Percentiles rank a stretch among this genome's conserved stretches.
phyloP scores from a whole-genome alignment of 1,284 basidiomycete species.

The Trametes versicolor region DNA sequence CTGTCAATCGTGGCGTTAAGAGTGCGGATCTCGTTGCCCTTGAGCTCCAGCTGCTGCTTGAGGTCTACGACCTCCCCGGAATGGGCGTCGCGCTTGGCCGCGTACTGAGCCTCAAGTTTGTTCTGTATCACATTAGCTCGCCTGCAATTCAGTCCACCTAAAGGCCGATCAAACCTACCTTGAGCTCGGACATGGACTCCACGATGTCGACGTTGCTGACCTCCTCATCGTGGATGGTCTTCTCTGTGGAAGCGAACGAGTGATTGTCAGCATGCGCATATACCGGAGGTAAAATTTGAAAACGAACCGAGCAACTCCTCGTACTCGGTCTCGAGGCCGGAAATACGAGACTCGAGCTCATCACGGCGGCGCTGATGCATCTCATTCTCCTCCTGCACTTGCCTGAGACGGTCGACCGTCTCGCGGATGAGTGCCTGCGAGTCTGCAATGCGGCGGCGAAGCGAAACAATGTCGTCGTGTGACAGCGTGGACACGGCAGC shows the following conservation, averaged over 20 bases:
- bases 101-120: slow-evolving; percentile 95
- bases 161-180: slow-evolving; percentile 61
- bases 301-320: slow-evolving; percentile 91
- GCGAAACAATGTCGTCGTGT: slow-evolving; percentile 80
- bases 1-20: slow-evolving; percentile 91
- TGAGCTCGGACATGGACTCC: slow-evolving; percentile 89
- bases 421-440: slow-evolving; percentile 89
- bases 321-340: slow-evolving; percentile 90
- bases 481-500: slow-evolving; percentile 66
- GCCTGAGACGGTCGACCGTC: slow-evolving; percentile 89
- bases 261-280: slow-evolving; percentile 23
- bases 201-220: slow-evolving; percentile 81
- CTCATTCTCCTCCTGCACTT: slow-evolving; percentile 94
- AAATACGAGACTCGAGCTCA: slow-evolving; percentile 88
- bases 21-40: slow-evolving; percentile 85
- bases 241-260: slow-evolving; percentile 60
- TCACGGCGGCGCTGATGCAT: slow-evolving; percentile 85
- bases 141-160: slow-evolving; percentile 26
- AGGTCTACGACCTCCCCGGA: slow-evolving; percentile 89
- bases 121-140: slow-evolving; percentile 57
- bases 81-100: slow-evolving; percentile 91
- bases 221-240: slow-evolving; percentile 87
- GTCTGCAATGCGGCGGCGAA: slow-evolving; percentile 91
- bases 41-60: slow-evolving; percentile 91
- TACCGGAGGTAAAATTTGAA: slow-evolving; percentile 2